A percentile compares a stretch with the other conserved stretches of the same genome.
Evolutionary conservation across 768 basidiomycete genomes (phyloP).

Genomic region (Leccinum obscurum): DNA sequence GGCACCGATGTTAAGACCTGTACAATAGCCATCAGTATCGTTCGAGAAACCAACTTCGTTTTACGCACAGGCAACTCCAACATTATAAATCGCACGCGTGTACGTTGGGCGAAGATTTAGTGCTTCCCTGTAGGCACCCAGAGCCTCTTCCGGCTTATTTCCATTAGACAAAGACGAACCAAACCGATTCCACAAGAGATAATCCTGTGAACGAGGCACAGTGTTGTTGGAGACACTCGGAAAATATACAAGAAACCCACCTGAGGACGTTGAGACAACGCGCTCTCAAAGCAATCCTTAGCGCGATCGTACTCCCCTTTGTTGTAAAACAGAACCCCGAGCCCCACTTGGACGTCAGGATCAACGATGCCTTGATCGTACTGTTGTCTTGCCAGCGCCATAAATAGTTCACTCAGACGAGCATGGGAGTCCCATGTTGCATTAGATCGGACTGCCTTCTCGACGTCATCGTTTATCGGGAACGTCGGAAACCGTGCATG

Average conservation of each 20-base stretch:
- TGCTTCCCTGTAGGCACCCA: slow-evolving; percentile 88
- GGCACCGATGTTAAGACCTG: slow-evolving; percentile 94
- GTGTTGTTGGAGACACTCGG: background rate
- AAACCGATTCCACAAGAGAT: slow-evolving; percentile 91
- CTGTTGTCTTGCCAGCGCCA: slow-evolving; percentile 80
- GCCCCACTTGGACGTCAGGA: slow-evolving; percentile 88
- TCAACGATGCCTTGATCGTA: slow-evolving; percentile 71
- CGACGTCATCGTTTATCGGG: slow-evolving; percentile 54
- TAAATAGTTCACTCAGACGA: slow-evolving; percentile 78
- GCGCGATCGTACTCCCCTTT: slow-evolving; percentile 84
- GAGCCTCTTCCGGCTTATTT: slow-evolving; percentile 89
- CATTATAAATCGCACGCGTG: slow-evolving; percentile 96
- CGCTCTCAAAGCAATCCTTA: slow-evolving; percentile 92
- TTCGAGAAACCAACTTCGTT: background rate
- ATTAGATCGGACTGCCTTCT: slow-evolving; percentile 52
- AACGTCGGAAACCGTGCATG: slow-evolving; percentile 60
- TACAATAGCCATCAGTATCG: slow-evolving; percentile 2
- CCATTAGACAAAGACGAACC: slow-evolving; percentile 96
- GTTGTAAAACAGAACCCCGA: slow-evolving; percentile 92
- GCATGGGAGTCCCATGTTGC: slow-evolving; percentile 83
- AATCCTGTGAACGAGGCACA: slow-evolving; percentile 55
- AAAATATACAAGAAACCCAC: slow-evolving; percentile 35
- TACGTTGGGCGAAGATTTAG: slow-evolving; percentile 90
- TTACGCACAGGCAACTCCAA: slow-evolving; percentile 93
- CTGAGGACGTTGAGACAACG: slow-evolving; percentile 74